Conservation (phyloP, 1,139 yeast genomes). For the Yamadazyma friedrichii region DNA sequence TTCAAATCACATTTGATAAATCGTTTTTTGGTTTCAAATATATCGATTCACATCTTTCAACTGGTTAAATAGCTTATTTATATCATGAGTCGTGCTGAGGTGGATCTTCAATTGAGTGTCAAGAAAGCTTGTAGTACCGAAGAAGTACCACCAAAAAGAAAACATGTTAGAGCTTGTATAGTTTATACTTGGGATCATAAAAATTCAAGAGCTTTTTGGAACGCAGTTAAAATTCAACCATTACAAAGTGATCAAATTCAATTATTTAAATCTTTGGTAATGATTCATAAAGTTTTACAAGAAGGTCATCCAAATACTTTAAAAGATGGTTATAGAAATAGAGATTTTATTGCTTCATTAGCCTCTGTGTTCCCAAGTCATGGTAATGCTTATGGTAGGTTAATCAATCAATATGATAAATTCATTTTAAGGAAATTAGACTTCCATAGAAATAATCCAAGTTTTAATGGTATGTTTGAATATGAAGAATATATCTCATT, state of each 20-base stretch:
- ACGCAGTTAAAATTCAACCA: slow-evolving; percentile 77
- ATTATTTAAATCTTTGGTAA: slow-evolving; percentile 82
- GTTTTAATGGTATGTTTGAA: slow-evolving; percentile 93
- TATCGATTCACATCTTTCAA: no score
- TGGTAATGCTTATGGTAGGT: slow-evolving; percentile 61
- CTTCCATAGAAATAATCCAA: slow-evolving; percentile 83
- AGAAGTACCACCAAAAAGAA: slow-evolving; percentile 91
- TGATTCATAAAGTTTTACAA: slow-evolving; percentile 89
- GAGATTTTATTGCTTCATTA: slow-evolving; percentile 43
- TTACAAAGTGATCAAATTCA: slow-evolving; percentile 80
- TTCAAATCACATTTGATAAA: neutral
- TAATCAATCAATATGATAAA: slow-evolving; percentile 75
- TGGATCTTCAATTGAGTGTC: slow-evolving; percentile 65
- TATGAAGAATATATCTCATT: slow-evolving; percentile 92
- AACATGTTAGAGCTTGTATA: slow-evolving; percentile 91
- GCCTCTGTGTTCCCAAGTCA: slow-evolving; percentile 41
- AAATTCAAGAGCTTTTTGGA: slow-evolving; percentile 84
- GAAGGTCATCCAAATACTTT: slow-evolving; percentile 91
- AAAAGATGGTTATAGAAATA: slow-evolving; percentile 76
- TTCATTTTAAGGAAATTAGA: slow-evolving; percentile 71
- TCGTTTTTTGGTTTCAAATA: neutral
- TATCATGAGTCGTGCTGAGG: slow-evolving; percentile 50
- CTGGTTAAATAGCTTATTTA: no score
- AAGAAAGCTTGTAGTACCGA: slow-evolving; percentile 86
- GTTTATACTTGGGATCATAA: slow-evolving; percentile 97